Evolutionary conservation across 2,329 filamentous ascomycete species (phyloP).

Genomic region (Botryosphaeria agaves): DNA sequence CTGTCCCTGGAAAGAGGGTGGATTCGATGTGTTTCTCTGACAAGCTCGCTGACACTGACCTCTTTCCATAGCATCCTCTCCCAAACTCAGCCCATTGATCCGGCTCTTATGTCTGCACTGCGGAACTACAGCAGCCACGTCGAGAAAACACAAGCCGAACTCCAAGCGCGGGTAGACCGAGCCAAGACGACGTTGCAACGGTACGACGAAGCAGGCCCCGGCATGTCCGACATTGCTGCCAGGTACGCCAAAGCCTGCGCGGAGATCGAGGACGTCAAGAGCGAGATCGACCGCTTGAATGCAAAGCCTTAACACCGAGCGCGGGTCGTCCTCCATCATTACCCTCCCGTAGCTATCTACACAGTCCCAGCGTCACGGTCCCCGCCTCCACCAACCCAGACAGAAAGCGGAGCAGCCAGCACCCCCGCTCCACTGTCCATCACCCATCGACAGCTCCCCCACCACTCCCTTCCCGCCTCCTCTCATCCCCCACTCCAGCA

Average conservation of each 20-base stretch:
- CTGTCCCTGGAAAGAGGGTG: background rate
- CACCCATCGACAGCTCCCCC: too few species aligned
- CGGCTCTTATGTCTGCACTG: conserved; percentile 8
- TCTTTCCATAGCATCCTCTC: conserved; percentile 2
- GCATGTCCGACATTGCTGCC: conserved; percentile 4
- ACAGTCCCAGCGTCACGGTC: too few species aligned
- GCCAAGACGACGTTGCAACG: conserved; percentile 2
- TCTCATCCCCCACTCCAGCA: background rate
- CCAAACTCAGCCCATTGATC: conserved; percentile 7
- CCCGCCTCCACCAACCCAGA: too few species aligned
- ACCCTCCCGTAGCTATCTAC: too few species aligned
- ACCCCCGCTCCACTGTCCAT: too few species aligned
- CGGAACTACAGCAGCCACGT: conserved; percentile 3
- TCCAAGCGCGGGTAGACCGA: conserved; percentile 2
- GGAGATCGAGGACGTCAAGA: conserved; percentile 14
- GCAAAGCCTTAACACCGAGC: conserved; percentile 9
- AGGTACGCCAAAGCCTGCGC: conserved; percentile 14
- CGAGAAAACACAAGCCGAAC: background rate
- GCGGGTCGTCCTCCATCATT: too few species aligned
- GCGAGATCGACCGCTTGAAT: conserved; percentile 12
- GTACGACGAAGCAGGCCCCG: conserved; percentile 3
- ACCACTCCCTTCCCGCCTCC: too few species aligned
- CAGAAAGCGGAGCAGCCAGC: too few species aligned
- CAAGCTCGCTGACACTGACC: conserved; percentile 3
- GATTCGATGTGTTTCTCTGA: background rate